Percentiles rank a stretch among this genome's conserved stretches.
Conservation (phyloP, 2,329 filamentous ascomycete genomes). For the Pyrenochaeta sp. region DNA sequence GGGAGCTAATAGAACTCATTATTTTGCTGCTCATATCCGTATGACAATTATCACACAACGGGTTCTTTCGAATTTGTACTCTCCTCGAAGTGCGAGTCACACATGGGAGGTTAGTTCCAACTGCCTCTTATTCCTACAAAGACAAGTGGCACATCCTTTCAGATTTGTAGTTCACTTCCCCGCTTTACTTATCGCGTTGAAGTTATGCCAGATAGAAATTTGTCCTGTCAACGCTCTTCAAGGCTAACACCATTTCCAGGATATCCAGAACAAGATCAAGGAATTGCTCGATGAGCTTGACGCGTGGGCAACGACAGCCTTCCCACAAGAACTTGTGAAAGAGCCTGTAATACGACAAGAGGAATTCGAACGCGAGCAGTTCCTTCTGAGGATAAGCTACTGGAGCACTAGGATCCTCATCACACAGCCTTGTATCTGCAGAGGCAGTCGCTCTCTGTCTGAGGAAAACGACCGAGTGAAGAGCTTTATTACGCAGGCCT, state of each 20-base stretch:
- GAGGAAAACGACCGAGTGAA: slow-evolving; percentile 34
- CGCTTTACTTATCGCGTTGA: too few relatives aligned
- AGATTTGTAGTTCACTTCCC: too few relatives aligned
- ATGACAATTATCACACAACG: slow-evolving; percentile 44
- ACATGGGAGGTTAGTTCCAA: slow-evolving; percentile 46
- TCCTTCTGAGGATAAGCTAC: slow-evolving; percentile 37
- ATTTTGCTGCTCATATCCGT: slow-evolving; percentile 21
- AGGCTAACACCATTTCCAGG: slow-evolving; percentile 1
- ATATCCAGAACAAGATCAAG: slow-evolving; percentile 41
- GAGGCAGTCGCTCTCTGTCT: slow-evolving; percentile 41
- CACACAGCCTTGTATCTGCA: slow-evolving; percentile 49
- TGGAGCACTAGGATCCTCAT: slow-evolving; percentile 46
- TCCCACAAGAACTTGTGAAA: slow-evolving; percentile 14
- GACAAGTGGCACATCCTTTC: too few relatives aligned
- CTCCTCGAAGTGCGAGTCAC: slow-evolving; percentile 36
- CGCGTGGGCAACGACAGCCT: slow-evolving; percentile 37
- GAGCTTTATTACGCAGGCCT: slow-evolving; percentile 41
- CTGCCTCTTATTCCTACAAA: too few relatives aligned
- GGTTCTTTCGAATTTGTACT: slow-evolving; percentile 44
- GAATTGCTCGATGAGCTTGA: slow-evolving; percentile 40
- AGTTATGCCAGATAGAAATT: too few relatives aligned
- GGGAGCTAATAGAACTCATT: slow-evolving; percentile 5
- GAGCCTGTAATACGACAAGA: slow-evolving; percentile 16
- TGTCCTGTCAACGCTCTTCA: neutral
- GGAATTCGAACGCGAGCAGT: slow-evolving; percentile 15